Base-by-base conservation (phyloP, 345 rosid genomes). In the Theobroma cacao region DNA sequence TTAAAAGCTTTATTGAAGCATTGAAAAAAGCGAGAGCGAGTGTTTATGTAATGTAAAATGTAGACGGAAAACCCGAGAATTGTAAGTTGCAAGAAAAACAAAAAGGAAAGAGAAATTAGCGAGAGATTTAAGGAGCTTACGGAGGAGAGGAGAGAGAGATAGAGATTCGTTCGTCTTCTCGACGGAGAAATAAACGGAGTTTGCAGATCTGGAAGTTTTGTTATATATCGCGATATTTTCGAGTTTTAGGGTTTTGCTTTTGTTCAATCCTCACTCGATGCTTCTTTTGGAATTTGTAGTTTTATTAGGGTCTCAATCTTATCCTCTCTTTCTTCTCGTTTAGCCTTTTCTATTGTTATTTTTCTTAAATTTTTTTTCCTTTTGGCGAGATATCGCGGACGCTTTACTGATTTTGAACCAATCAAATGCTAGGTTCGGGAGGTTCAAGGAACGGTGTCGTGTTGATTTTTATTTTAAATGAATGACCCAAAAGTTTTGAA, bases 161-260 rank as follows among this genome's bases (percentile, higher is more conserved):
- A 69, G 36, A 67, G 78, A 75, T 75, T 31, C 41, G 67, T 52
- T 36, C 58, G 79, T 70, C 86, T 80, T 81, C 80, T 82, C 82
- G 87, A 81, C 85, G 82, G 88, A 83, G 86, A 84, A 81, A 85
- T 70, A 81, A 84, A 48, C 85, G 84, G 86, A 76, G 86, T 80
- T 77, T 58, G 86, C 76, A 78, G 84, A 76, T 79, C 75, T 71
- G 77, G 75, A 63, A 74, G 36, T 80, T 33, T 15, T 69, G 45
- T 74, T 50, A 79, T 30, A 79, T 88, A 86, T 88, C 91, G 88
- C 87, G 89, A 88, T 47, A 84, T 79, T 86, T 84, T 77, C 86
- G 64, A 69, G 76, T 72, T 78, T 70, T 77, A 86, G 81, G 80
- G 72, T 85, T 45, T 41, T 13, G 50, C 30, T 8, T 18, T 31